A percentile compares a stretch with the other conserved stretches of the same genome.
These are phyloP conservation scores for Pharus latifolius DNA, from an alignment of 176 grass and related monocot species.

Conservation along the genomic window DNA sequence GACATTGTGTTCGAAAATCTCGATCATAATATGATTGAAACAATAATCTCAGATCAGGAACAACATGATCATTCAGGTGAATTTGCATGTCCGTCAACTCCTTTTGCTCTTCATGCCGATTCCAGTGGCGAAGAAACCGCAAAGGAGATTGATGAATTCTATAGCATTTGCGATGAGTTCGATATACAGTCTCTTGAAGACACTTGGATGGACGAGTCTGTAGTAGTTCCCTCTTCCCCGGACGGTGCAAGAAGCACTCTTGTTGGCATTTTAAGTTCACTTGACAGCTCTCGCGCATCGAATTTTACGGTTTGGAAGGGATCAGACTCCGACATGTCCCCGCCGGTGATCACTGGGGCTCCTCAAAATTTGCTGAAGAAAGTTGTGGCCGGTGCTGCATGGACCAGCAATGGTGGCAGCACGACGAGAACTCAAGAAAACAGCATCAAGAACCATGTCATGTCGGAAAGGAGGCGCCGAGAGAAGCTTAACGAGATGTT, in stretches of 20 bases:
- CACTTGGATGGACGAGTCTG: conserved; percentile 25
- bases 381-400: conserved; percentile 15
- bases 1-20: conserved; percentile 18
- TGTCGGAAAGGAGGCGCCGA: conserved; percentile 56
- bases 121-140: background rate
- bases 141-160: conserved; percentile 28
- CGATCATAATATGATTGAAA: background rate
- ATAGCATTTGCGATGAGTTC: conserved; percentile 35
- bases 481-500: conserved; percentile 93
- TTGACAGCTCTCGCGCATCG: conserved; percentile 3
- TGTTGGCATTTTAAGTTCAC: background rate
- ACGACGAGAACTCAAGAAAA: conserved; percentile 6
- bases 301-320: conserved; percentile 47
- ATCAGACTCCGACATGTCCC: background rate
- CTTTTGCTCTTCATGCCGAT: no score
- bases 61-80: no score
- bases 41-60: background rate
- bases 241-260: background rate
- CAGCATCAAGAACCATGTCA: conserved; percentile 39
- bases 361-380: conserved; percentile 81
- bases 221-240: conserved; percentile 5
- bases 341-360: background rate
- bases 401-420: conserved; percentile 15
- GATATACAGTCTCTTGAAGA: conserved; percentile 29
- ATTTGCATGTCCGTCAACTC: no score